Base-by-base conservation (phyloP, 2,329 filamentous ascomycete genomes). In the Cadophora malorum region DNA sequence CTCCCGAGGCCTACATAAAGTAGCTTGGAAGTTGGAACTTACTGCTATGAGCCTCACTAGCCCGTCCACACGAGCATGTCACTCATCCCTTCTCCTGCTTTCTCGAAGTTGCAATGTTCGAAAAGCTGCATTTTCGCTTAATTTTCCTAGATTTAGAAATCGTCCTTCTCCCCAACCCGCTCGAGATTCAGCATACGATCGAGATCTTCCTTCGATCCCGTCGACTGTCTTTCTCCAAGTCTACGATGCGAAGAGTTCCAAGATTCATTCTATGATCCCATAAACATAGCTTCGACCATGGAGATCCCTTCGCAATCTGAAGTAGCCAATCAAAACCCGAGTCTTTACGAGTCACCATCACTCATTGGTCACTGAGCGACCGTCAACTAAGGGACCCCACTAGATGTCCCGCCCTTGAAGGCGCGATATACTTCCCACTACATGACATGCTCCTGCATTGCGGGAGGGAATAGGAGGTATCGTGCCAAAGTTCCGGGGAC, bases 1-100 rank as follows among this genome's bases (percentile, higher is more conserved):
- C 33, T 59, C 33, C 56, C 56, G 56, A 59, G 21, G 35, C 21
- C 56, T 25, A 38, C 21, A 21, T 9, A 49, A 19, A 59, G 56
- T 59, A 59, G 56, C 33, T 59, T 59, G 10, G n/a, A 49, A 19
- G 23, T 9, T 21, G 7, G 41, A 45, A 23, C n/a, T 8, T 41
- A 35, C 21, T 38, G 12, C 28, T 6, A 8, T 23, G 56, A 59
- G 56, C 56, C 33, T 41, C 33, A 25, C 56, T 21, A n/a, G 33
- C 21, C 41, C 35, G 28, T 45, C 45, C 45, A 49, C 45, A 21
- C 45, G 45, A 49, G 45, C 45, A 49, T 49, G n/a, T 49, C 19
- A 21, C 19, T 49, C n/a, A 49, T 5, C 3, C 28, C 28, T 5
- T 28, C 28, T 28, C 28, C 45, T 49, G 8, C 12, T 6, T 45